Evolutionary conservation across 305 asterid genomes (phyloP), one percentile per base, ranked within the genome.

Genomic region (Lippia alba): DNA sequence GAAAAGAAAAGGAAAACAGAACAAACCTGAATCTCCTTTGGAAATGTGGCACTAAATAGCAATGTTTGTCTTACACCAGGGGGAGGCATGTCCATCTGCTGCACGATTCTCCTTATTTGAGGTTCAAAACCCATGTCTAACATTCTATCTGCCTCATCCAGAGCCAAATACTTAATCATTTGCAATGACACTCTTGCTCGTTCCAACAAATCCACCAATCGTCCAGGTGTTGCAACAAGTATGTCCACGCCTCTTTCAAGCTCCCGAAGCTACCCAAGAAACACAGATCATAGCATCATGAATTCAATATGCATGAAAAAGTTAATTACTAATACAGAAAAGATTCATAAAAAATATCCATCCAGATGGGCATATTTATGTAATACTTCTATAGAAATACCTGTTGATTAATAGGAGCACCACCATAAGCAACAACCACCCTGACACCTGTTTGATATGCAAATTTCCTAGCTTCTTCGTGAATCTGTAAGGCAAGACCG

Each of bases 361-460:
- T 18, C 30, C 32, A 49, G 33, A 39, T n/a, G 53, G 11, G 30
- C 50, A 16, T 24, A 49, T 12, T 14, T 36, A 67, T 24, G 53
- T 44, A 12, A 20, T 33, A 14, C 33, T 46, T 36, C 16, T 16
- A 57, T 32, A n/a, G 15, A 46, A 24, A 15, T 33, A 93, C 98
- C 97, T 93, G 97, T 65, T 78, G 91, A 74, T 81, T 87, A 71
- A 93, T 89, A 9, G 98, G 97, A 56, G 97, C 96, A 69, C 98
- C 98, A 48, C 98, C 97, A 84, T 93, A 93, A 69, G 94, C 94
- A 64, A 93, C 98, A 16, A 89, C 98, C 73, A 86, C 97, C 83
- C 79, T 87, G 65, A 93, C 98, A 8, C 96, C 96, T 79, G 97
- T 93, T 84, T 93, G 96, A 72, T 93, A 93, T 6, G 98, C 90